These are phyloP conservation scores for Lactarius sp. DNA, from an alignment of 768 basidiomycete genomes.

Conservation along the genomic window DNA sequence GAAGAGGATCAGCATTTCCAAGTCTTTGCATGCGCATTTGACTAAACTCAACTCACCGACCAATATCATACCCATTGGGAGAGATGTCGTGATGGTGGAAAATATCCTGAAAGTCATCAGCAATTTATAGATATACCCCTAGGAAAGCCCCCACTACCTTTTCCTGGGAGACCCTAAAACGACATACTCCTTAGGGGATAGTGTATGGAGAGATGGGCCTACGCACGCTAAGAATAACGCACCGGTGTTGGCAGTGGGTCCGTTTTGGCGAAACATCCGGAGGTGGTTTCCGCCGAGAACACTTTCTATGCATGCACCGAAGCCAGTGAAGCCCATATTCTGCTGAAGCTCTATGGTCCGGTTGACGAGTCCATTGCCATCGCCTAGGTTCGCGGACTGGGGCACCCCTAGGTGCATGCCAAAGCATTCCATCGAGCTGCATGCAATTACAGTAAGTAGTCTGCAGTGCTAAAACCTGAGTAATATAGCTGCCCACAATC, in stretches of 20 bases:
- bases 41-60: slow-evolving; percentile 33
- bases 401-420: slow-evolving; percentile 35
- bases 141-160: slow-evolving; percentile 29
- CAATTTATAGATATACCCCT: not conserved
- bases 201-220: not conserved
- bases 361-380: slow-evolving; percentile 43
- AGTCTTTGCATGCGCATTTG: not conserved
- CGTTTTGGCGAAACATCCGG: slow-evolving; percentile 55
- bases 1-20: not conserved
- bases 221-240: slow-evolving; percentile 58
- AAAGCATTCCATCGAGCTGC: slow-evolving; percentile 41
- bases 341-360: slow-evolving; percentile 43
- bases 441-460: slow-evolving; percentile 29
- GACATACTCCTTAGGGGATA: not conserved
- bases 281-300: slow-evolving; percentile 47
- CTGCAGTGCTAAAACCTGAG: not conserved
- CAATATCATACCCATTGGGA: slow-evolving; percentile 47
- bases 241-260: slow-evolving; percentile 42
- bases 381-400: slow-evolving; percentile 45
- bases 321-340: slow-evolving; percentile 34
- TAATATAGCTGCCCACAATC: slow-evolving; percentile 60
- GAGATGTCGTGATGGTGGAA: slow-evolving; percentile 39
- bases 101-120: slow-evolving; percentile 26
- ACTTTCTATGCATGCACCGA: slow-evolving; percentile 46
- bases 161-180: slow-evolving; percentile 44